Conservation (phyloP, 2,329 filamentous ascomycete species). For the Aureobasidium uvarum region DNA sequence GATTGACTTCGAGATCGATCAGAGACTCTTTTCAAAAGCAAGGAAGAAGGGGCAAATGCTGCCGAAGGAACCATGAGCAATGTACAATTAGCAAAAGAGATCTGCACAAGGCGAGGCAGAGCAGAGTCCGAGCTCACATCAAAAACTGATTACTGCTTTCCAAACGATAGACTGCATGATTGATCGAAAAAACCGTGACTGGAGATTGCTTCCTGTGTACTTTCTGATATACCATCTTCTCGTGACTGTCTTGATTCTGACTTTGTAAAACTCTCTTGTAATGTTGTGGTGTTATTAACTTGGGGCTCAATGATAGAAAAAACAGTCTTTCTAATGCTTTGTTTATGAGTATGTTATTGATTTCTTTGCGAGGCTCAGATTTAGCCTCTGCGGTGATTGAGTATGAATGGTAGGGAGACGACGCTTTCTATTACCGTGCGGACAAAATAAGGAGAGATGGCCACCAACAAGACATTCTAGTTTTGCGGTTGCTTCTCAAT, state of each 20-base stretch:
- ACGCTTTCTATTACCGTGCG: neutral
- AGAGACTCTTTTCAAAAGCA: neutral
- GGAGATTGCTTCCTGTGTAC: neutral
- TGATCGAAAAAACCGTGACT: neutral
- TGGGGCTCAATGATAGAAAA: neutral
- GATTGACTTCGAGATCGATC: neutral
- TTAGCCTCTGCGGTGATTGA: neutral
- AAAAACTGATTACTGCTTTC: too few species aligned
- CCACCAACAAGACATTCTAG: neutral
- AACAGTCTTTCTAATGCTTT: neutral
- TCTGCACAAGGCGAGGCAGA: neutral
- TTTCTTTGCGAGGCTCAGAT: neutral
- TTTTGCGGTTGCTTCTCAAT: neutral
- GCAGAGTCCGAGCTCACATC: neutral
- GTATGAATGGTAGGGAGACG: neutral
- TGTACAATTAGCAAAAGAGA: neutral
- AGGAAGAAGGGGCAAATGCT: neutral
- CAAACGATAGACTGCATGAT: too few species aligned
- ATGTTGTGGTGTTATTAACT: neutral
- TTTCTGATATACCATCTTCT: neutral
- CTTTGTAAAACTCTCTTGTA: neutral
- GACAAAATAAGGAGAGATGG: neutral
- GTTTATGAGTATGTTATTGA: neutral
- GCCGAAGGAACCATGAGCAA: neutral
- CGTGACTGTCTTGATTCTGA: neutral